Conservation (phyloP, 768 basidiomycete species). For the Pisolithus marmoratus region DNA sequence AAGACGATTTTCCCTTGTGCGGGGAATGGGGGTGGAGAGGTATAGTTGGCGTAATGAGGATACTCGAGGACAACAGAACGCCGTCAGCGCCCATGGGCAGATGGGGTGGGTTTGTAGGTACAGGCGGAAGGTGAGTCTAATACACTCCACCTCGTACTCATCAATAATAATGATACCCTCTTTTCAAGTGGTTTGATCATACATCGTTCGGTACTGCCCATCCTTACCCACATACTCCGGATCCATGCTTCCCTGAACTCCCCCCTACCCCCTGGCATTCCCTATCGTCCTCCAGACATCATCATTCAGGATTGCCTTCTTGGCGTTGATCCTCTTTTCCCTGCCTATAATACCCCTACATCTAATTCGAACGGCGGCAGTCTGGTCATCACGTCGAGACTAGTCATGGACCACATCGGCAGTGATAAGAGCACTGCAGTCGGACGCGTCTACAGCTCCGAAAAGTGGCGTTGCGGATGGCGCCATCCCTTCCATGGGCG, state of each 20-base stretch:
- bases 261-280: conserved; percentile 21
- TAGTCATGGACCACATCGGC: conserved; percentile 40
- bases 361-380: conserved; percentile 15
- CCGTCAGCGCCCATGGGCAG: conserved; percentile 9
- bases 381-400: conserved; percentile 36
- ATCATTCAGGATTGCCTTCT: conserved; percentile 40
- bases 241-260: conserved; percentile 26
- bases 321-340: conserved; percentile 34
- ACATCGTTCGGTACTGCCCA: conserved; percentile 30
- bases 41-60: conserved; percentile 27
- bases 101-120: conserved; percentile 36
- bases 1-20: conserved; percentile 41
- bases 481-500: conserved; percentile 39
- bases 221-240: conserved; percentile 27
- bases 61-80: conserved; percentile 20
- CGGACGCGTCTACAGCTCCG: conserved; percentile 23
- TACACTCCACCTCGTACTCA: background rate
- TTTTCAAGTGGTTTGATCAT: conserved; percentile 35
- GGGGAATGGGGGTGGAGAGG: conserved; percentile 32
- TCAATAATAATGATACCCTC: background rate
- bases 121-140: conserved; percentile 33
- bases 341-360: conserved; percentile 9
- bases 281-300: conserved; percentile 32
- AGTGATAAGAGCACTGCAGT: conserved; percentile 31
- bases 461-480: conserved; percentile 43